Evolutionary conservation across 768 basidiomycete species (phyloP).

Genomic region (Russula earlei): DNA sequence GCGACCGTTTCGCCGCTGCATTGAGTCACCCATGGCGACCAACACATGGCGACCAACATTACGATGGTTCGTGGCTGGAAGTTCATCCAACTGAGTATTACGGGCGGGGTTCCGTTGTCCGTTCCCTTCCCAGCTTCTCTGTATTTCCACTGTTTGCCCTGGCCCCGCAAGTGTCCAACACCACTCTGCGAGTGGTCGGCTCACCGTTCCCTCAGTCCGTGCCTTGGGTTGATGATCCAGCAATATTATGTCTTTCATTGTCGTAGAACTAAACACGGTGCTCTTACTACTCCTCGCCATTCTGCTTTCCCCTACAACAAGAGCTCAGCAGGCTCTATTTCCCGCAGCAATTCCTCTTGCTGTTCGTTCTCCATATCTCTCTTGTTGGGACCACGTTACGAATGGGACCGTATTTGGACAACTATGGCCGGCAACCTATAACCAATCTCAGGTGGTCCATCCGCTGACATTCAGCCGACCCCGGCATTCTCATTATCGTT

Average conservation of each 20-base stretch:
- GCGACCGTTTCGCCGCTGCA: too few species aligned
- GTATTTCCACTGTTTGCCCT: constrained; percentile 39
- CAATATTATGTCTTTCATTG: neutral
- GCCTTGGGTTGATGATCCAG: neutral
- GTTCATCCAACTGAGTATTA: too few species aligned
- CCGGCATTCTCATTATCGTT: neutral
- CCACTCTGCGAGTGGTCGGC: constrained; percentile 3
- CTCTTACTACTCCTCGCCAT: neutral
- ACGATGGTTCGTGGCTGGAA: too few species aligned
- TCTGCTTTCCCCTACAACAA: neutral
- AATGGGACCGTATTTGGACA: constrained; percentile 1
- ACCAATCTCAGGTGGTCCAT: neutral
- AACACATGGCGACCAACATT: too few species aligned
- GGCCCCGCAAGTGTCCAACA: too few species aligned
- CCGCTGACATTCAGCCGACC: neutral
- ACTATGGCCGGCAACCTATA: constrained; percentile 20
- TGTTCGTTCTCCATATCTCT: too few species aligned
- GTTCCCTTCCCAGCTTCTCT: constrained; percentile 45
- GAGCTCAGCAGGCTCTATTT: constrained; percentile 13
- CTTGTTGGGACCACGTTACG: too few species aligned
- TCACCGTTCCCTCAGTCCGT: neutral
- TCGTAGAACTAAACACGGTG: neutral
- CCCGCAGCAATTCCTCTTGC: too few species aligned
- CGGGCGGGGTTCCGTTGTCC: too few species aligned
- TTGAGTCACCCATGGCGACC: too few species aligned